These are phyloP conservation scores for Leptodermis oblonga DNA, from an alignment of 257 asterid species.

Conservation along the genomic window DNA sequence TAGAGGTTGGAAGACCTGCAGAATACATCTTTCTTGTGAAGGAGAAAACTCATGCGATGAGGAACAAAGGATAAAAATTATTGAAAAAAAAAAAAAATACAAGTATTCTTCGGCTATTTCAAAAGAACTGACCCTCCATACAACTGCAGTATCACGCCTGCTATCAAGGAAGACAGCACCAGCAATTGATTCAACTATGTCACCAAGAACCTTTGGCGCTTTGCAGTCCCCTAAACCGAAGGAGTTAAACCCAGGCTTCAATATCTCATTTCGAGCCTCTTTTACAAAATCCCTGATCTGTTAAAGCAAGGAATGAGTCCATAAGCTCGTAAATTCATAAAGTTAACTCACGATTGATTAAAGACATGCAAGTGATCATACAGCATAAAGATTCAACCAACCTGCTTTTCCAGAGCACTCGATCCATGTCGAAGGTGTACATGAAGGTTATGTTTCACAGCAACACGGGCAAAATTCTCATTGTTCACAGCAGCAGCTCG, in stretches of 20 bases:
- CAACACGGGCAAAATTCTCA: slow-evolving; percentile 95
- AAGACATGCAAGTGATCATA: slow-evolving; percentile 6
- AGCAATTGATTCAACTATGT: slow-evolving; percentile 94
- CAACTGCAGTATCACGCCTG: slow-evolving; percentile 72
- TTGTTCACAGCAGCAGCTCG: slow-evolving; percentile 99
- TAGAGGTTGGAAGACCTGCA: slow-evolving; percentile 85
- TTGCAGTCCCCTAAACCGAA: slow-evolving; percentile 98
- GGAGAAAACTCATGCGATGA: not conserved
- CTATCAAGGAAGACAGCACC: slow-evolving; percentile 96
- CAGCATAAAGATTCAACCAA: slow-evolving; percentile 14
- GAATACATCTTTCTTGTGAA: not conserved
- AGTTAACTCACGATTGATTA: not conserved
- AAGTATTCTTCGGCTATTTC: not conserved
- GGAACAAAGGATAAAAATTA: not conserved
- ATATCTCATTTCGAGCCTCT: slow-evolving; percentile 70
- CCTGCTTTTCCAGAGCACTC: slow-evolving; percentile 95
- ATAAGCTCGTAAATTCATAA: not conserved
- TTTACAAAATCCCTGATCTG: slow-evolving; percentile 91
- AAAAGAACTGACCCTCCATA: slow-evolving; percentile 72
- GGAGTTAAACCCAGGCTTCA: slow-evolving; percentile 83
- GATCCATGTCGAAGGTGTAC: slow-evolving; percentile 96
- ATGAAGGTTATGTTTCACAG: slow-evolving; percentile 88
- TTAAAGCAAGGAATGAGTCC: slow-evolving; percentile 9
- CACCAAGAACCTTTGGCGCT: slow-evolving; percentile 99
- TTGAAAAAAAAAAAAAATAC: not conserved